Conservation (phyloP, 352 stramenopile species). For the Pythium brassicae region DNA sequence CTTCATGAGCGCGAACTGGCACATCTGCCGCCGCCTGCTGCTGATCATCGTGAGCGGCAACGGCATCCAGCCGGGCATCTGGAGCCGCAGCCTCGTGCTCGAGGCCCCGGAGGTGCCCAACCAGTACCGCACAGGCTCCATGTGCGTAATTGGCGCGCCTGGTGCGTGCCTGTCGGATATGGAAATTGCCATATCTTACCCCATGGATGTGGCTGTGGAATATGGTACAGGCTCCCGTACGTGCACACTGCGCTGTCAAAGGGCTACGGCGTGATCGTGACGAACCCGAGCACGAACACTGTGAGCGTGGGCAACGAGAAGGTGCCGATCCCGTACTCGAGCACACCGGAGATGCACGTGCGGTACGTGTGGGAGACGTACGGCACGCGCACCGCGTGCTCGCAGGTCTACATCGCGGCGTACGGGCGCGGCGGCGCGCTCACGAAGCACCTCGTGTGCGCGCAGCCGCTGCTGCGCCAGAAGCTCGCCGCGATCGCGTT, state of each 20-base stretch:
- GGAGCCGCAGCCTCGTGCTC: slow-evolving; percentile 79
- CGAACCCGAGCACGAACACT: slow-evolving; percentile 77
- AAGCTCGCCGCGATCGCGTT: slow-evolving; percentile 76
- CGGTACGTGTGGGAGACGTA: slow-evolving; percentile 83
- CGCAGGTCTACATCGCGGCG: slow-evolving; percentile 75
- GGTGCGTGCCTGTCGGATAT: no score
- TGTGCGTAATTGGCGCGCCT: slow-evolving; percentile 34
- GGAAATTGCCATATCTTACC: no score
- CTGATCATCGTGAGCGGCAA: slow-evolving; percentile 80
- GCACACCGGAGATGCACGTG: slow-evolving; percentile 73
- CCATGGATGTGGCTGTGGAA: no score
- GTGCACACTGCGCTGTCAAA: slow-evolving; percentile 74
- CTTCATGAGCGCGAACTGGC: slow-evolving; percentile 83
- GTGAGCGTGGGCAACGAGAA: slow-evolving; percentile 68
- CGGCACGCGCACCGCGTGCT: slow-evolving; percentile 57
- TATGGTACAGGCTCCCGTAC: slow-evolving; percentile 48
- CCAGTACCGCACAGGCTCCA: slow-evolving; percentile 80
- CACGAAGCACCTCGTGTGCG: slow-evolving; percentile 72
- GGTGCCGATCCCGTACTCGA: slow-evolving; percentile 71
- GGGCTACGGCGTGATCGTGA: slow-evolving; percentile 78
- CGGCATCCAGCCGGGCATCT: slow-evolving; percentile 83
- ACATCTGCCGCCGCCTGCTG: slow-evolving; percentile 68
- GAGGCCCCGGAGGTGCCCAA: slow-evolving; percentile 61
- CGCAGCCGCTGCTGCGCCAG: slow-evolving; percentile 51
- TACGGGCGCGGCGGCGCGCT: slow-evolving; percentile 70